Conservation (phyloP, 2,329 filamentous ascomycete species). For the Whalleya microplaca region DNA sequence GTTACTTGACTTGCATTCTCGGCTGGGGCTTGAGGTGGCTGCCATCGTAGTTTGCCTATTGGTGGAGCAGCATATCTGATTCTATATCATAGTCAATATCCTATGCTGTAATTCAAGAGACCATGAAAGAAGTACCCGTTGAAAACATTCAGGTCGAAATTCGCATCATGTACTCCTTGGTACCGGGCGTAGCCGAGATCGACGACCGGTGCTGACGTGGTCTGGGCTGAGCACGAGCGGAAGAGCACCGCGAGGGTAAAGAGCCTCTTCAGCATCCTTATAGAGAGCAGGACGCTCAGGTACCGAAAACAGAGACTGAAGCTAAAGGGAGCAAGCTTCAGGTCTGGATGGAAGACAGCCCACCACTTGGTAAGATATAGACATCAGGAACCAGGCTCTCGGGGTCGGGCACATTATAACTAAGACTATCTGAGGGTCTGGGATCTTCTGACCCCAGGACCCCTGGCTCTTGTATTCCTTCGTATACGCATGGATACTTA, state of each 20-base stretch:
- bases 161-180: slow-evolving; percentile 44
- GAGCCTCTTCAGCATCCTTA: slow-evolving; percentile 9
- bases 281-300: not conserved
- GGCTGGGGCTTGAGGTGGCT: slow-evolving; percentile 41
- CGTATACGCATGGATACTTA: not conserved
- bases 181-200: slow-evolving; percentile 52
- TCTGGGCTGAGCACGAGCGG: slow-evolving; percentile 2
- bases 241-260: slow-evolving; percentile 5
- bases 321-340: not conserved
- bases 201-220: slow-evolving; percentile 33
- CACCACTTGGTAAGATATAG: not conserved
- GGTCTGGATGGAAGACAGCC: not conserved
- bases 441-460: not conserved
- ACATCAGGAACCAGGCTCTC: not conserved
- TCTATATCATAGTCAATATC: slow-evolving; percentile 33
- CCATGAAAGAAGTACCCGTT: slow-evolving; percentile 41
- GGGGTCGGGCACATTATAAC: not conserved
- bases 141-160: slow-evolving; percentile 47
- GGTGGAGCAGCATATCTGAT: slow-evolving; percentile 51
- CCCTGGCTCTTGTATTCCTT: not conserved
- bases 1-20: slow-evolving; percentile 36
- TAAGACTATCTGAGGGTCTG: not conserved
- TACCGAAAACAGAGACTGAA: not conserved
- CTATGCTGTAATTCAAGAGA: not conserved
- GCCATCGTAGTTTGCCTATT: slow-evolving; percentile 47